phyloP scores from a whole-genome alignment of 2,329 filamentous ascomycete genomes.

The Alternaria triticimaculans region DNA sequence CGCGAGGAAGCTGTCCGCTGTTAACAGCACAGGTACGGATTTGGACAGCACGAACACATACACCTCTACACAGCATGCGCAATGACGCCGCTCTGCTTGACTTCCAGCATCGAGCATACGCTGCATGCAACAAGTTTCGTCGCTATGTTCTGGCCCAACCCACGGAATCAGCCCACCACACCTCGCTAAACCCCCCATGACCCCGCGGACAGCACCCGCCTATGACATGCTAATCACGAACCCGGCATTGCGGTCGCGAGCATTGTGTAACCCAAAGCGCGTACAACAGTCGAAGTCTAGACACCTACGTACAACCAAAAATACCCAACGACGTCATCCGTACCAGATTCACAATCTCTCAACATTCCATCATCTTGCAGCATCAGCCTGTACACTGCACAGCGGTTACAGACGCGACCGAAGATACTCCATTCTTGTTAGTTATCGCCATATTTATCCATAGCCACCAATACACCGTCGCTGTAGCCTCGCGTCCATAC shows the following conservation, averaged over 20 bases:
- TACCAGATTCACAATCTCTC: background rate
- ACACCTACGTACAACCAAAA: background rate
- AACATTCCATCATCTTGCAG: background rate
- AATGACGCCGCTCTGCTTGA: background rate
- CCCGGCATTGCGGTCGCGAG: background rate
- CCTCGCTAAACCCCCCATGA: slow-evolving; percentile 5
- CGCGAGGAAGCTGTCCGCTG: background rate
- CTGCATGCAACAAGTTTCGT: background rate
- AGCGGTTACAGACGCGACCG: background rate
- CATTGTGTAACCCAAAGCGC: slow-evolving; percentile 3
- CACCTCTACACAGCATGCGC: background rate
- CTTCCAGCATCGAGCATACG: background rate
- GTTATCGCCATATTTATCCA: background rate
- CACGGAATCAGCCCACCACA: slow-evolving; percentile 4
- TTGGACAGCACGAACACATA: background rate
- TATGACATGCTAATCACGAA: background rate
- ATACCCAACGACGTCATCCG: background rate
- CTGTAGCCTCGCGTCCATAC: background rate
- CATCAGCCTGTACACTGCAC: background rate
- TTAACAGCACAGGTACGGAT: background rate
- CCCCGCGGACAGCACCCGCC: background rate
- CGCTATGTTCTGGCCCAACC: background rate
- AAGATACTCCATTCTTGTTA: background rate
- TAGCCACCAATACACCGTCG: background rate
- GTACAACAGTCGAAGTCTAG: background rate